Conservation (phyloP, 2,329 filamentous ascomycete species). For the Pseudogymnoascus sp. region DNA sequence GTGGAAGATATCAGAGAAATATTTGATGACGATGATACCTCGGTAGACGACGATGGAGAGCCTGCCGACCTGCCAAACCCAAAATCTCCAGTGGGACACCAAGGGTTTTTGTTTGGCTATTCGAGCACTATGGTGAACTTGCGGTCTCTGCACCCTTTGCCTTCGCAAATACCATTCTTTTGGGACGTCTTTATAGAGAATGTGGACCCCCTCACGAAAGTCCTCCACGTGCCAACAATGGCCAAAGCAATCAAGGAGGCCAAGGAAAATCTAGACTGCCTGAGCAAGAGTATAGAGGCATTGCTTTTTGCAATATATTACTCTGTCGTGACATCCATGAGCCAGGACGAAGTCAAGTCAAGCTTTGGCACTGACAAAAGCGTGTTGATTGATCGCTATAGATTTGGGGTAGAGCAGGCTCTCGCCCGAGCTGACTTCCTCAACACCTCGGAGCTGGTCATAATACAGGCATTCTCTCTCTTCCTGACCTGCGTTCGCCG, state of each 20-base stretch:
- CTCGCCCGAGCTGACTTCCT: constrained; percentile 47
- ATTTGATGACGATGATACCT: constrained; percentile 21
- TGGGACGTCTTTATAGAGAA: constrained; percentile 67
- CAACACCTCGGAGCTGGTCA: constrained; percentile 43
- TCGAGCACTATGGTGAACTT: constrained; percentile 63
- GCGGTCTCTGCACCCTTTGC: constrained; percentile 53
- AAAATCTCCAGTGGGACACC: constrained; percentile 41
- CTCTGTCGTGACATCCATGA: constrained; percentile 38
- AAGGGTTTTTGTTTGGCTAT: constrained; percentile 66
- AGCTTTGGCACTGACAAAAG: constrained; percentile 36
- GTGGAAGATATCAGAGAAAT: constrained; percentile 27
- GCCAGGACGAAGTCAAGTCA: constrained; percentile 19
- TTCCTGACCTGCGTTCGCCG: constrained; percentile 47
- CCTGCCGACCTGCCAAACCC: constrained; percentile 16
- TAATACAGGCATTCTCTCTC: constrained; percentile 46
- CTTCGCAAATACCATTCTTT: constrained; percentile 56
- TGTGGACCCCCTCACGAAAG: constrained; percentile 63
- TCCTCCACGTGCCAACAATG: constrained; percentile 61
- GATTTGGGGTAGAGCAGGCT: constrained; percentile 46
- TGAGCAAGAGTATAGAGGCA: constrained; percentile 38
- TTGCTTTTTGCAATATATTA: constrained; percentile 51
- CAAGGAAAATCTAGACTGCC: constrained; percentile 47
- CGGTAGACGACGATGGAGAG: constrained; percentile 17
- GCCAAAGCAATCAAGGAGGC: constrained; percentile 53
- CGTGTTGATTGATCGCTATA: constrained; percentile 38